These are phyloP conservation scores for Chiua sp. DNA, from an alignment of 1,284 basidiomycete species.

Conservation along the genomic window DNA sequence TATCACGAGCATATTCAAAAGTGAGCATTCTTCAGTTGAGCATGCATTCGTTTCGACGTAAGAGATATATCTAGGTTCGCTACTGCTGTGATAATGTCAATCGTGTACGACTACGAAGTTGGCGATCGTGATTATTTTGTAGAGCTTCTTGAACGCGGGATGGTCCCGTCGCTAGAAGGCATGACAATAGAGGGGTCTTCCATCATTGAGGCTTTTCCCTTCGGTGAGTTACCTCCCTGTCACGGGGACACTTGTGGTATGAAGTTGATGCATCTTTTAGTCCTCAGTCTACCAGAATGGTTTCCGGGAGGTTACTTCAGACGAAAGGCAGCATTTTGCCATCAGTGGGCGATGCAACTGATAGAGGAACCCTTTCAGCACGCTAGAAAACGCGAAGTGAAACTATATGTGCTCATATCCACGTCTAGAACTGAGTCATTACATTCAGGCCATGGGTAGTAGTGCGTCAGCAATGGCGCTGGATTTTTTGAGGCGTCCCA, in stretches of 20 bases:
- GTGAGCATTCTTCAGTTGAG: not conserved
- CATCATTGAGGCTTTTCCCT: slow-evolving; percentile 26
- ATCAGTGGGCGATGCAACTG: slow-evolving; percentile 16
- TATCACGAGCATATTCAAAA: slow-evolving; percentile 25
- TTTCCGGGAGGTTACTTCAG: slow-evolving; percentile 23
- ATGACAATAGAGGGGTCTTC: slow-evolving; percentile 26
- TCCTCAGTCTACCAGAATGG: slow-evolving; percentile 30
- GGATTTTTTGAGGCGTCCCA: slow-evolving; percentile 12
- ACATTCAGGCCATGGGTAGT: slow-evolving; percentile 15
- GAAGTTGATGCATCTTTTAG: slow-evolving; percentile 9
- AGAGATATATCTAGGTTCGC: slow-evolving; percentile 18
- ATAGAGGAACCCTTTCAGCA: slow-evolving; percentile 26
- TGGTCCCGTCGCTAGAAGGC: slow-evolving; percentile 10
- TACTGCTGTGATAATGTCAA: slow-evolving; percentile 28
- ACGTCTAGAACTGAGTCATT: not conserved
- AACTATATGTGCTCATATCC: not conserved
- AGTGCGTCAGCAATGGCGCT: slow-evolving; percentile 17
- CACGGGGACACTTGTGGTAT: not conserved
- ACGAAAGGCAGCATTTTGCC: slow-evolving; percentile 20
- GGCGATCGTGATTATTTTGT: slow-evolving; percentile 23
- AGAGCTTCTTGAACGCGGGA: slow-evolving; percentile 21
- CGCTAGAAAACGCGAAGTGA: slow-evolving; percentile 22
- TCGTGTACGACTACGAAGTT: slow-evolving; percentile 34
- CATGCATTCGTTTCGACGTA: not conserved
- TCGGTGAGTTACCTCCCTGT: slow-evolving; percentile 10